Base-by-base conservation (phyloP, 768 basidiomycete genomes). In the Tephrocybe sp. region DNA sequence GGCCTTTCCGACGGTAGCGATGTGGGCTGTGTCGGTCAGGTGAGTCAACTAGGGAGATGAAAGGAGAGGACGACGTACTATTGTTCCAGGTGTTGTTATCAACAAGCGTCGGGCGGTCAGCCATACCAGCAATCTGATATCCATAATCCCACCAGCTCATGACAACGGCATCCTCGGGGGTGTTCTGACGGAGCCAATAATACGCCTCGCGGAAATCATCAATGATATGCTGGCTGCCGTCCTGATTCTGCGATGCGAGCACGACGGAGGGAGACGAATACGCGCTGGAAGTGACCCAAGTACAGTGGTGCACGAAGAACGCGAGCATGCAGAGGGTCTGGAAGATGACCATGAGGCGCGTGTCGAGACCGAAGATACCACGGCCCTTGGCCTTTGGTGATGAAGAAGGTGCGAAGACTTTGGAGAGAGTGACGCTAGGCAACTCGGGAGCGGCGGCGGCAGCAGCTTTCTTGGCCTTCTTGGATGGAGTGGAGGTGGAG, bases 101-200 rank as follows among this genome's bases (percentile, higher is more conserved):
- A 16, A 98, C 96, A 57, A 98, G 71, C 1, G 96, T 98, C 12
- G 93, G 86, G 37, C 96, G 76, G 71, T 98, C 94, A 19, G 97
- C 95, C 91, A 98, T 97, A 32, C 97, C 97, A 32, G 97, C 97
- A 62, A 98, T 98, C 69, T 98, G 96, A 66, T 99, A 98, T 24
- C 96, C 97, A 58, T 98, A 99, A 72, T 98, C 97, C 97, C 97
- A 98, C 97, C 97, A 99, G 53, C 89, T 92, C 93, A 96, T 95
- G 21, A 98, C 86, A 26, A 98, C 95, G 5, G 93, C 85, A 52
- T 91, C 86, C 67, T 93, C 76, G 5, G 87, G 79, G 2, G 97
- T 99, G 71, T 98, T 99, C 71, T 95, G 89, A 44, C 97, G 79
- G 40, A 99, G 69, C 97, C 97, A 99, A 64, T 98, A 98, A 68